Evolutionary conservation across 352 stramenopile species (phyloP).

Genomic region (Blastocystis sp.): DNA sequence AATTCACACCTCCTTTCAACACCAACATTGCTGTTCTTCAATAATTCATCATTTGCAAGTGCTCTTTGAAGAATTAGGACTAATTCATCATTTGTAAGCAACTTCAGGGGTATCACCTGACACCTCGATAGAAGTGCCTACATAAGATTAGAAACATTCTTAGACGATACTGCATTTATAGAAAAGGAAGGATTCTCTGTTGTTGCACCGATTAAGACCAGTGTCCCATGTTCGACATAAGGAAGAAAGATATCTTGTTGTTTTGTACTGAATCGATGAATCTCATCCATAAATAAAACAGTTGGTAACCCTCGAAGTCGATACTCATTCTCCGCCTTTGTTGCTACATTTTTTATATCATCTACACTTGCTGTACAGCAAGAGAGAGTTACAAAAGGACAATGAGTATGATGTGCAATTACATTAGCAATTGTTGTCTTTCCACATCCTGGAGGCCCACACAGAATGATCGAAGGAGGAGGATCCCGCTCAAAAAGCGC

Average conservation of each 20-base stretch:
- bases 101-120: slow-evolving; percentile 74
- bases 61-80: slow-evolving; percentile 75
- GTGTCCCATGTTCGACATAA: slow-evolving; percentile 78
- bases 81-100: slow-evolving; percentile 77
- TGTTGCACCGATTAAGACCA: slow-evolving; percentile 81
- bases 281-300: slow-evolving; percentile 83
- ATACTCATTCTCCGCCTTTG: slow-evolving; percentile 75
- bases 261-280: slow-evolving; percentile 83
- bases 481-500: slow-evolving; percentile 7
- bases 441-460: slow-evolving; percentile 78
- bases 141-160: neutral
- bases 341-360: slow-evolving; percentile 78
- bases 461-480: neutral
- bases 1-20: neutral
- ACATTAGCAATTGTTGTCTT: slow-evolving; percentile 82
- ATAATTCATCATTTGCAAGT: slow-evolving; percentile 65
- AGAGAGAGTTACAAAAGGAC: slow-evolving; percentile 76
- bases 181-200: slow-evolving; percentile 84
- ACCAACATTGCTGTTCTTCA: neutral
- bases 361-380: slow-evolving; percentile 76
- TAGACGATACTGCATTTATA: slow-evolving; percentile 73
- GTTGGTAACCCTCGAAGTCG: slow-evolving; percentile 76
- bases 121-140: slow-evolving; percentile 60
- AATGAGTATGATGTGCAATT: slow-evolving; percentile 75
- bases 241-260: slow-evolving; percentile 82